Evolutionary conservation across 2,329 filamentous ascomycete genomes (phyloP), one percentile per base, ranked within the genome.

Genomic region (Epichloe hybrida): DNA sequence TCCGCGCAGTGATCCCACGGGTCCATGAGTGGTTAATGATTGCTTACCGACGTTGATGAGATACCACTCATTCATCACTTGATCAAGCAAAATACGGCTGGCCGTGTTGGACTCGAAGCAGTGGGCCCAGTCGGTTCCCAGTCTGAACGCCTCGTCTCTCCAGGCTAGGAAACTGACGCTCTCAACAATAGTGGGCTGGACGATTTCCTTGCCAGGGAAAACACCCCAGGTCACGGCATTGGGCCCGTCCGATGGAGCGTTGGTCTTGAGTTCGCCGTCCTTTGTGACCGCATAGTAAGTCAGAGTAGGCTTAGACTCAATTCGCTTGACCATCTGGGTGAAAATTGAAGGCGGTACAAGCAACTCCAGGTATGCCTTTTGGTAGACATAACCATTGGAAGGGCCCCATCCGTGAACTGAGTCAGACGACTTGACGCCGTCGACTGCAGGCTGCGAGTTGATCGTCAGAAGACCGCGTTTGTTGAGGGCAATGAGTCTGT

Each of bases 191-290:
- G 93, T 98, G 13, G 93, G 93, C 68, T 98, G 93, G n/a, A 98
- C 90, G 63, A 98, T 96, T 69, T 98, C 93, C 67, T 97, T 95
- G 52, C 93, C 93, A 0, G 93, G 72, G 72, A 97, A 98, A 36
- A 98, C 94, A 68, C 93, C 93, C 93, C 93, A 98, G 2, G 93
- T 98, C 47, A 98, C 87, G n/a, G 93, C 93, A 61, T 98, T 98
- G 38, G 93, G 93, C 5, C 88, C 87, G 58, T 94, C 88, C 21
- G 81, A 80, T 8, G 83, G 82, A 1, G 88, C 83, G 62, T 98
- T 97, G 31, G 88, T 93, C 66, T 82, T 83, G 51, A 97, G 75
- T 52, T 84, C 80, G 31, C 91, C 90, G 20, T 77, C 75, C 67
- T 88, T 90, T 60, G 87, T 93, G 54, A 96, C 88, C 45, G 89